Conservation (phyloP, 345 rosid species). For the Diplotaxis tenuifolia region DNA sequence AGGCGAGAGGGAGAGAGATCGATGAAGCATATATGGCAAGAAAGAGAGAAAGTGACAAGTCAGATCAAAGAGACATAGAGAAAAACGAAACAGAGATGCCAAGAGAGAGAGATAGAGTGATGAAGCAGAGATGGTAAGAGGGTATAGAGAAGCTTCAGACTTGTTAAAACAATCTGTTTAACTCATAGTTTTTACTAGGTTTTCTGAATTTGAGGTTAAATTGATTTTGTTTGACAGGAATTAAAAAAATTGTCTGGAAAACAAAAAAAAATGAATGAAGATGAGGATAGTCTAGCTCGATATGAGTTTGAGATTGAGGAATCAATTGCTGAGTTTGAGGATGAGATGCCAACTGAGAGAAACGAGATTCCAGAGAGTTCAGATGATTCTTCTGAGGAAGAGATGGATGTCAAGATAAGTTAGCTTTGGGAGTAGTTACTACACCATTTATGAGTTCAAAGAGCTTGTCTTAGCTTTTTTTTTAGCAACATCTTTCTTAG, state of each 20-base stretch:
- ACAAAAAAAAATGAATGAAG: neutral
- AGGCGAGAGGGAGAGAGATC: too few relatives aligned
- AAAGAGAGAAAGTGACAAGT: too few relatives aligned
- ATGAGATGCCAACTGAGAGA: neutral
- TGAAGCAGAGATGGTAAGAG: neutral
- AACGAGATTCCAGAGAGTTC: neutral
- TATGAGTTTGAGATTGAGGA: neutral
- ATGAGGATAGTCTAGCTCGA: neutral
- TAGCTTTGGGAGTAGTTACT: too few relatives aligned
- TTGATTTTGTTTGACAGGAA: neutral
- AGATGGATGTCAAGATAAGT: too few relatives aligned
- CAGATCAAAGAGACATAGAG: too few relatives aligned
- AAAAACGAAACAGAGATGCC: too few relatives aligned
- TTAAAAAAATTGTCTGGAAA: too few relatives aligned
- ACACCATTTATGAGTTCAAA: too few relatives aligned
- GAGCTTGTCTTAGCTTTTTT: too few relatives aligned
- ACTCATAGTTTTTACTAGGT: neutral
- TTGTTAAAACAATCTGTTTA: neutral
- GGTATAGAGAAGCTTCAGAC: neutral
- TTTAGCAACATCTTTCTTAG: too few relatives aligned
- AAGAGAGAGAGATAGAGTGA: neutral
- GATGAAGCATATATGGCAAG: too few relatives aligned
- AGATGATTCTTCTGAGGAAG: neutral
- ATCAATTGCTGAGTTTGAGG: neutral
- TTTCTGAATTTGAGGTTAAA: neutral